phyloP scores from a whole-genome alignment of 2,329 filamentous ascomycete species.

The Sporothrix globosa region DNA sequence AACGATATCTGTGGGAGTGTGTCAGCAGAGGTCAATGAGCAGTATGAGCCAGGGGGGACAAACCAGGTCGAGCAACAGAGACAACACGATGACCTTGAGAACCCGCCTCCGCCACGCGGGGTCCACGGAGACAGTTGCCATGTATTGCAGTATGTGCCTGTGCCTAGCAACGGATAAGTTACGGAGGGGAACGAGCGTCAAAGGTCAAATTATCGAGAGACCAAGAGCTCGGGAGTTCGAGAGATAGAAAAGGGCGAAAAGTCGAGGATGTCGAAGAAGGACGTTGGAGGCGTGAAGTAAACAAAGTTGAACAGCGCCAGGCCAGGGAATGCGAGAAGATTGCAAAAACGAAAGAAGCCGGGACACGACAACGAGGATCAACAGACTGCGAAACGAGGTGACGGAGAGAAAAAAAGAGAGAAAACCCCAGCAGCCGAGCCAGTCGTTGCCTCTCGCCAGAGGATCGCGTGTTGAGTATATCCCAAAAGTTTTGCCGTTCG shows the following conservation, averaged over 20 bases:
- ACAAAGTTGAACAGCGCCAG: neutral
- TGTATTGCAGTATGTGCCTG: conserved; percentile 40
- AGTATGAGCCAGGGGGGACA: neutral
- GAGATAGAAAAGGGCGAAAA: neutral
- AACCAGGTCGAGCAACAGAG: conserved; percentile 88
- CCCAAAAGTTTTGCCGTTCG: too few relatives aligned
- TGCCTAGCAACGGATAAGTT: neutral
- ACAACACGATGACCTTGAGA: conserved; percentile 83
- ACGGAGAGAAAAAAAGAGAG: neutral
- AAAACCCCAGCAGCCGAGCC: conserved; percentile 10
- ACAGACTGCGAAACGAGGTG: neutral
- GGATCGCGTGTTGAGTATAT: neutral
- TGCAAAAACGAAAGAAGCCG: neutral
- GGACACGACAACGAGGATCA: neutral
- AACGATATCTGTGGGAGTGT: conserved; percentile 76
- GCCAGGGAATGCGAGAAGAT: too few relatives aligned
- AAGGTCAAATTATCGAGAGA: too few relatives aligned
- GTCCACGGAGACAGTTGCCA: conserved; percentile 51
- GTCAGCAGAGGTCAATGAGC: conserved; percentile 16
- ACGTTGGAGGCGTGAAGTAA: neutral
- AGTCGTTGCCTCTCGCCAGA: conserved; percentile 15
- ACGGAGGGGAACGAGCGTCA: neutral
- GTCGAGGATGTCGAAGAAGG: neutral
- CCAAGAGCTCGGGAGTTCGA: neutral
- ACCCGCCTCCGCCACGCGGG: conserved; percentile 72